phyloP scores from a whole-genome alignment of 768 basidiomycete species.

The Trametes villosa region DNA sequence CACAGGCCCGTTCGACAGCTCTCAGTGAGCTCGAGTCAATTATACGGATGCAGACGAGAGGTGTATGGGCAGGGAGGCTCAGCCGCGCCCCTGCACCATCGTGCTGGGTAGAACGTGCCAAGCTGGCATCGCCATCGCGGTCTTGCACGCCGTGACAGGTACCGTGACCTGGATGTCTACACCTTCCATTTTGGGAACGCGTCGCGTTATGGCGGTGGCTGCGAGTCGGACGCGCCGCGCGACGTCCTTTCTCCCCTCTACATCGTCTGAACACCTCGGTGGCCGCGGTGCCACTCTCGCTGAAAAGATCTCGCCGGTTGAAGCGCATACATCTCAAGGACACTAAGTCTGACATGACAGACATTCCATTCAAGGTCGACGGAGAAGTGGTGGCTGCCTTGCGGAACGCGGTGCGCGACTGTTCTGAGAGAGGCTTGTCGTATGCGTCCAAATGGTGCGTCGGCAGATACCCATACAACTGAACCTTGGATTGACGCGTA shows the following conservation, averaged over 20 bases:
- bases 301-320: neutral
- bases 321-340: too few relatives aligned
- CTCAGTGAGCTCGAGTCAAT: neutral
- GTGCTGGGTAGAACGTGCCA: neutral
- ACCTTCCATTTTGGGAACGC: slow-evolving; percentile 7
- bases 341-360: slow-evolving; percentile 16
- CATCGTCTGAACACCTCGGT: neutral
- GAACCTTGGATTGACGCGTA: neutral
- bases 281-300: neutral
- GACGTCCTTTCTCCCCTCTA: neutral
- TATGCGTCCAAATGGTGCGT: slow-evolving; percentile 79
- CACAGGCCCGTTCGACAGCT: neutral
- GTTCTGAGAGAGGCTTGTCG: slow-evolving; percentile 70
- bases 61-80: neutral
- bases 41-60: neutral
- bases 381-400: slow-evolving; percentile 58
- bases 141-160: slow-evolving; percentile 1
- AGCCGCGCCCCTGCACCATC: slow-evolving; percentile 5
- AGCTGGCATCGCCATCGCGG: slow-evolving; percentile 6
- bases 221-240: neutral
- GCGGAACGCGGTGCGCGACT: slow-evolving; percentile 68
- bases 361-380: slow-evolving; percentile 42
- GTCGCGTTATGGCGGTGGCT: slow-evolving; percentile 16
- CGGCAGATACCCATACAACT: neutral
- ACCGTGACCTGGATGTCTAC: neutral